Evolutionary conservation across 1,139 yeast species (phyloP), one percentile per base, ranked within the genome.

Genomic region (Zhuliangozyma blackwelliae): DNA sequence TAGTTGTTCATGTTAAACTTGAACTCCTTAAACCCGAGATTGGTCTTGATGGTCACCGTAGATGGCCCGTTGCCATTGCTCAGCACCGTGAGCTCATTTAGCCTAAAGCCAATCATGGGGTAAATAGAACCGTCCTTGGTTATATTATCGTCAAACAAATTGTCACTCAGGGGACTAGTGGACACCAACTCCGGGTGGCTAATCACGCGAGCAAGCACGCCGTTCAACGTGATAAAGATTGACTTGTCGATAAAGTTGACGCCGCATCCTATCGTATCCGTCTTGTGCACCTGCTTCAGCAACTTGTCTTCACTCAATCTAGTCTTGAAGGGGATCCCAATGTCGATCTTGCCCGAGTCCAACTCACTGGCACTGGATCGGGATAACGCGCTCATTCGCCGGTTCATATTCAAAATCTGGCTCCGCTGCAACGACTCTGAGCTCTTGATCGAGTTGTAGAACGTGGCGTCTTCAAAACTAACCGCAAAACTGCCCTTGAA

Each of bases 191-290:
- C 70, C 20, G 59, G 63, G 33, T 59, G 59, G 3, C 51, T 38
- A 10, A 69, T 61, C 2, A 55, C 52, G 34, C 54, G 59, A 13
- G 67, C 64, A 32, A 67, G 53, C 6, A 85, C 72, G 3, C 97
- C 97, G 58, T 90, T 89, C 56, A 86, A 81, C 0, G 97, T 89
- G 45, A 79, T 78, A 50, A 89, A 90, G 3, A 88, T 69, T 0
- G 79, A 64, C 32, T 76, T 73, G 31, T 76, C 76, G 22, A 75
- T 66, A 49, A 77, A 84, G 60, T 89, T 84, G 22, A 88, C 70
- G 2, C 97, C 96, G 57, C 94, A 83, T 0, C 97, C 97, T 45
- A 90, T 70, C 2, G 75, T 68, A 56, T 89, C 97, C 19, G 70
- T 57, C 33, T 50, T 61, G 43, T 50, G 52, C 1, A 50, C 33